Conservation (phyloP, 169 alveolate species). For the Cryptosporidium canis region DNA sequence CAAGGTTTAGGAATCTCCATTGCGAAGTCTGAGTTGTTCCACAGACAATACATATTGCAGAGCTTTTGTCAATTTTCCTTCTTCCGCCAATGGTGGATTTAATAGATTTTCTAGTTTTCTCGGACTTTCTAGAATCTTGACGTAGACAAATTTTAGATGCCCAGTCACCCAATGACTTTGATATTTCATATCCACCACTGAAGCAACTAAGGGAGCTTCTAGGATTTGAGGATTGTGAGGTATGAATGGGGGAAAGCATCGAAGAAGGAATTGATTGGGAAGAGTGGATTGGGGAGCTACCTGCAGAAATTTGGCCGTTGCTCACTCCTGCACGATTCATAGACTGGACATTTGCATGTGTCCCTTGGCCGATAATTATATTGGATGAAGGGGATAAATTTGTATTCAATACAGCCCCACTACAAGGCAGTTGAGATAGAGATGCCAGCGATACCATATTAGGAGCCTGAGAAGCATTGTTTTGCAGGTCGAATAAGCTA, state of each 20-base stretch:
- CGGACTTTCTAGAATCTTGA: conserved; percentile 10
- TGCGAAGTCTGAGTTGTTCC: conserved; percentile 71
- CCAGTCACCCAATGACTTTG: conserved; percentile 22
- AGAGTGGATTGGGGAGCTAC: conserved; percentile 33
- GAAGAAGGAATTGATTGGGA: conserved; percentile 61
- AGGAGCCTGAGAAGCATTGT: neutral
- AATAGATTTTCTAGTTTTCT: conserved; percentile 7
- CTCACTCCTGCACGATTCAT: neutral
- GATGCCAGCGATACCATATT: conserved; percentile 29
- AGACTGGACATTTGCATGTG: neutral
- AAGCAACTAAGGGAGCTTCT: neutral
- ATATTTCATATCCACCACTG: neutral
- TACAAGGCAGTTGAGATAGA: neutral
- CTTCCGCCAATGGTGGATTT: conserved; percentile 43
- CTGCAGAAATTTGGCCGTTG: neutral
- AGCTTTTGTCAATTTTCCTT: conserved; percentile 66
- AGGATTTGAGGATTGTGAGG: conserved; percentile 5
- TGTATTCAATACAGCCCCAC: neutral
- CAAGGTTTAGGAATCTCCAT: conserved; percentile 50
- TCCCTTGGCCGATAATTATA: neutral
- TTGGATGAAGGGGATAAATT: neutral
- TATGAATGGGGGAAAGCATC: conserved; percentile 37
- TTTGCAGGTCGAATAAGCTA: neutral
- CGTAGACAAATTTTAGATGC: neutral
- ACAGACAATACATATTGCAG: conserved; percentile 61